Evolutionary conservation across 805 yeast genomes (phyloP), one percentile per base, ranked within the genome.

Genomic region (Clavispora santaluciae): DNA sequence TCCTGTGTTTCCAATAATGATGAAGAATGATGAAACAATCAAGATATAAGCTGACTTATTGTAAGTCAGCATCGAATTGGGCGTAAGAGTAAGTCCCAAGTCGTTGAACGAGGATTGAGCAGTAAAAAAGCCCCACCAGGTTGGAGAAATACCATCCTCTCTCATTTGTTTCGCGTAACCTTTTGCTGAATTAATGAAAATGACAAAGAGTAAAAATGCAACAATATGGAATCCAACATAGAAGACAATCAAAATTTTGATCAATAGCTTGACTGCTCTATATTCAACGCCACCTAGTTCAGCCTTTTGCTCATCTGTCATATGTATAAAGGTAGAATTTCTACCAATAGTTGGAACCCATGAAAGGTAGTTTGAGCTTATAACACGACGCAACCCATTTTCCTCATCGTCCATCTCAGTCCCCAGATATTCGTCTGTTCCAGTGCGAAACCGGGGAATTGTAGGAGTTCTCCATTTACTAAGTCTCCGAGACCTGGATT

Each of bases 281-380:
- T 93, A 93, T 57, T 93, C 99, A 12, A 93, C 96, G 37, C 99
- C 99, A 28, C 99, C 99, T 28, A 93, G 66, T 59, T 93, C 99
- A 44, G 86, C 95, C 54, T 87, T 89, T 60, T 93, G 98, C 18
- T 75, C 81, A 26, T 81, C 86, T 3, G 87, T 79, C 33, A 93
- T 61, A 12, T 84, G 84, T 2, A 88, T 84, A 68, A 93, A 93
- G 0, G 90, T 83, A 0, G 98, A 91, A 61, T 93, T 93, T 60
- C 97, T 76, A 9, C 96, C 98, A 25, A 93, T 75, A 0, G 93
- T 86, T 2, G 98, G 97, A 23, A 75, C 76, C 87, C 95, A 89
- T 0, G 97, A 89, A 18, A 91, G 66, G 53, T 90, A 93, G 43
- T 76, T 78, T 0, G 81, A 66, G 22, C 81, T 76, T 72, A 73